Evolutionary conservation across 192 early-diverging fungal species (phyloP).

Genomic region (Spinellus fusiger): DNA sequence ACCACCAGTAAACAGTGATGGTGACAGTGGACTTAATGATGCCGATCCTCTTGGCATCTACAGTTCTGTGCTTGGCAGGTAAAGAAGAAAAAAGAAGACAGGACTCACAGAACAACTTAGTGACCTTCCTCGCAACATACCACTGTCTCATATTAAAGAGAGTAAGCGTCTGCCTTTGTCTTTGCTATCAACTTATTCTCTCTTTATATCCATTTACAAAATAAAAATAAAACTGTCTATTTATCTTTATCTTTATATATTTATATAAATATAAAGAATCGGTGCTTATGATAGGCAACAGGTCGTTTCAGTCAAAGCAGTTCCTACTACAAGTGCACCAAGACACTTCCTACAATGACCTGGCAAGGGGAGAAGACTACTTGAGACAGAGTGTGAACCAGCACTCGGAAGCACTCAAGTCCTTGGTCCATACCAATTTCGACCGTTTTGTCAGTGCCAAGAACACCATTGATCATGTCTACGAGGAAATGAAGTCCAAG

Average conservation of each 20-base stretch:
- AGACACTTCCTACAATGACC: slow-evolving; percentile 78
- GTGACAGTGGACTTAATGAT: no score
- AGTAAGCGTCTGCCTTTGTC: slow-evolving; percentile 11
- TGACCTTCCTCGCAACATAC: slow-evolving; percentile 14
- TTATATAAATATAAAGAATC: slow-evolving; percentile 26
- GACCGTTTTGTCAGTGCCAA: slow-evolving; percentile 95
- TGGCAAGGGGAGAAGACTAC: slow-evolving; percentile 67
- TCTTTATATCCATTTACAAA: neutral
- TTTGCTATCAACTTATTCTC: neutral
- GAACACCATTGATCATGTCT: slow-evolving; percentile 89
- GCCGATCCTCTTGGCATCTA: slow-evolving; percentile 43
- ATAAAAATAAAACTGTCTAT: neutral
- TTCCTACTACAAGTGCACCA: slow-evolving; percentile 83
- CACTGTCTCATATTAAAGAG: slow-evolving; percentile 19
- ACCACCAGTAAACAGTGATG: no score
- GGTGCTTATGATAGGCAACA: slow-evolving; percentile 43
- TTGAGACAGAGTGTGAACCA: slow-evolving; percentile 72
- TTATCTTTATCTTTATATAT: neutral
- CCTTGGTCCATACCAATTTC: slow-evolving; percentile 92
- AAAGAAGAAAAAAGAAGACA: no score
- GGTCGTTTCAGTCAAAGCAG: slow-evolving; percentile 51
- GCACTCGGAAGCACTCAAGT: slow-evolving; percentile 80
- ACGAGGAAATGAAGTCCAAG: slow-evolving; percentile 85
- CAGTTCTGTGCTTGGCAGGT: slow-evolving; percentile 27
- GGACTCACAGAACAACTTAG: slow-evolving; percentile 7